Base-by-base conservation (phyloP, 2,329 filamentous ascomycete genomes). In the Aspergillus brasiliensis region DNA sequence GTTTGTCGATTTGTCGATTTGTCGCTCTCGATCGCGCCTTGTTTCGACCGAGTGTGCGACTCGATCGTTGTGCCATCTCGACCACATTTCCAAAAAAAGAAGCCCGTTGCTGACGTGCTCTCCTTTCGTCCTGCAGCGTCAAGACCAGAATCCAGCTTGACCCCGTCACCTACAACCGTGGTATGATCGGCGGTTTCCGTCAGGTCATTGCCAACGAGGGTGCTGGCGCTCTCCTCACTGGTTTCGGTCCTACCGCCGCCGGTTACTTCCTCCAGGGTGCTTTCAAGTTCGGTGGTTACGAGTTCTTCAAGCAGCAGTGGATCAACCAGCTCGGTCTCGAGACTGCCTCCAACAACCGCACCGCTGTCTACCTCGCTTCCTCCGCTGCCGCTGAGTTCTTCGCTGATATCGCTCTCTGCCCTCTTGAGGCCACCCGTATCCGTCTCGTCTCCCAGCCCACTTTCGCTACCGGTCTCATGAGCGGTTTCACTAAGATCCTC, bases 141-240 rank as follows among this genome's bases (percentile, higher is more conserved):
- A 96, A 96, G 88, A 96, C 92, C 73, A 88, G 91, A 81, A 96
- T 96, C 80, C 92, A 96, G 85, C 91, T 96, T 78, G 92, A 96
- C 81, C 91, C 92, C 69, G 83, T 77, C 71, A 94, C 89, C 80
- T 96, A 95, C 86, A 96, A 96, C 88, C 86, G 84, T 73, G 92
- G 92, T 76, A 83, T 96, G 79, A 84, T 96, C 78, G 91, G 91
- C 77, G 90, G 90, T 73, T 93, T 96, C 88, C 86, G 86, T 74
- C 89, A 95, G 83, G 90, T 96, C 79, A 85, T 96, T 78, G 81
- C 85, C 73, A 90, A 87, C 69, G 92, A 96, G 84, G 92, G 92
- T 82, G 89, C 90, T 75, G 90, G 88, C 78, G 92, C 91, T 78
- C 88, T 96, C 73, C 83, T 91, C 78, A 96, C 92, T 69, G 91